Percentiles rank a stretch among this genome's conserved stretches.
Evolutionary conservation across 2,329 filamentous ascomycete species (phyloP).

Genomic region (Ophioceras dolichostomum): DNA sequence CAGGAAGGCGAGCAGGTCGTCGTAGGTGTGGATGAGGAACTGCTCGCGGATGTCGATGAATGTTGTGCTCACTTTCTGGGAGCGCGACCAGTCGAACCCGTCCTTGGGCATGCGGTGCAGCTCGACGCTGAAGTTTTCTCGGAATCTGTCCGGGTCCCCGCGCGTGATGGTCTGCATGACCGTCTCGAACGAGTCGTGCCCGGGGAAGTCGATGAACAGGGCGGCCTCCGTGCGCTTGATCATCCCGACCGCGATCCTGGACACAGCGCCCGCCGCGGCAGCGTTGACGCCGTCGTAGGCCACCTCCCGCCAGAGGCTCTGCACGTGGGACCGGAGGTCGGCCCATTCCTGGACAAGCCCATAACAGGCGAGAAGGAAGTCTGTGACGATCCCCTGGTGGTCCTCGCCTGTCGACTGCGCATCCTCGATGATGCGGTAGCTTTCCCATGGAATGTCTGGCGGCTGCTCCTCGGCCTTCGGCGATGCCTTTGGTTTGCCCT

Average conservation of each 20-base stretch:
- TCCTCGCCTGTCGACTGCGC: no score
- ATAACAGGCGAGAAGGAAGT: no score
- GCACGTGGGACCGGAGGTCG: constrained; percentile 24
- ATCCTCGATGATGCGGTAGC: no score
- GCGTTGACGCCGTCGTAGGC: constrained; percentile 30
- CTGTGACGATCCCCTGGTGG: no score
- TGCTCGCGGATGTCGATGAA: constrained; percentile 28
- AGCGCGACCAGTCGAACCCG: constrained; percentile 10
- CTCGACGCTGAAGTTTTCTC: no score
- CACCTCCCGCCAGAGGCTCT: constrained; percentile 28
- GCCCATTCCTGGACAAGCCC: constrained; percentile 26
- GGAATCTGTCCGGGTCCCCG: no score
- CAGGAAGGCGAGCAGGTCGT: constrained; percentile 29
- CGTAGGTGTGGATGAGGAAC: constrained; percentile 27
- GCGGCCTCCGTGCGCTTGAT: constrained; percentile 21
- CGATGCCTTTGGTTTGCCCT: no score
- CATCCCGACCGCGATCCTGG: constrained; percentile 27
- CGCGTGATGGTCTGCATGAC: constrained; percentile 17
- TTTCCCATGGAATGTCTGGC: no score
- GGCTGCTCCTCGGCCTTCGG: no score
- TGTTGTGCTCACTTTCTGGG: no score
- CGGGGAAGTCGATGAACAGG: constrained; percentile 33
- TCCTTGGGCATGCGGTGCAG: constrained; percentile 6
- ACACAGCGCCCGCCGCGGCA: constrained; percentile 29
- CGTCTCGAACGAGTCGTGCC: constrained; percentile 27